Base-by-base conservation (phyloP, 495 filamentous ascomycete genomes). In the Penicillium daleae region DNA sequence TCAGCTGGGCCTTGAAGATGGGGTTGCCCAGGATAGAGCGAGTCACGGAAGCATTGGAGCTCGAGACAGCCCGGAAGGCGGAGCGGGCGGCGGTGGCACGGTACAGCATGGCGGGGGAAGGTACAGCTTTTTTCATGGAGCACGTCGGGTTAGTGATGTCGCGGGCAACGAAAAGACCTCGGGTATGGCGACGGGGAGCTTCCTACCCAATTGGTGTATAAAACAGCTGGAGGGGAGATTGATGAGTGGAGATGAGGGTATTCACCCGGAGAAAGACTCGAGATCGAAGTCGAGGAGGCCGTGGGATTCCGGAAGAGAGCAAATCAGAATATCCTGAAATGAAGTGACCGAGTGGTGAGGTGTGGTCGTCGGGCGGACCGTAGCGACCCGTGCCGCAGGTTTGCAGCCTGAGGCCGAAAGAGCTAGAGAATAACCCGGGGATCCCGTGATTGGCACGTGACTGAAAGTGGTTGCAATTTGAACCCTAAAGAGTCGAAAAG, bases 41-140 rank as follows among this genome's bases (percentile, higher is more conserved):
- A 67, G 76, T 71, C 56, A 80, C 76, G 42, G 78, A 80, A 69
- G 73, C 76, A 77, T 80, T 81, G 73, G 76, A 78, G 76, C 76
- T 80, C 59, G 75, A 74, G 67, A 78, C 46, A 55, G 82, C 78
- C 66, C 80, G 76, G 66, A 80, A 70, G 39, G 77, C 70, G 56
- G 80, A 82, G 76, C 79, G 78, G 66, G 78, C 76, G 67, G 76
- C 73, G 62, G 74, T 69, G 66, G 73, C 76, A 68, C 81, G 77
- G 75, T 77, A 80, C 56, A 83, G 54, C 81, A 84, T 84, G 66
- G 70, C 77, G 66, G 71, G 62, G 63, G 6, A 12, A 51, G 42
- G 61, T 61, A 62, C 64, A 74, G 75, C 76, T 78, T 72, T 27
- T n/a, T 73, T 74, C 70, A 72, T 68, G 65, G 64, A 69, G 73